phyloP scores from a whole-genome alignment of 1,284 basidiomycete genomes.

The Boletellus dicymbophilus region DNA sequence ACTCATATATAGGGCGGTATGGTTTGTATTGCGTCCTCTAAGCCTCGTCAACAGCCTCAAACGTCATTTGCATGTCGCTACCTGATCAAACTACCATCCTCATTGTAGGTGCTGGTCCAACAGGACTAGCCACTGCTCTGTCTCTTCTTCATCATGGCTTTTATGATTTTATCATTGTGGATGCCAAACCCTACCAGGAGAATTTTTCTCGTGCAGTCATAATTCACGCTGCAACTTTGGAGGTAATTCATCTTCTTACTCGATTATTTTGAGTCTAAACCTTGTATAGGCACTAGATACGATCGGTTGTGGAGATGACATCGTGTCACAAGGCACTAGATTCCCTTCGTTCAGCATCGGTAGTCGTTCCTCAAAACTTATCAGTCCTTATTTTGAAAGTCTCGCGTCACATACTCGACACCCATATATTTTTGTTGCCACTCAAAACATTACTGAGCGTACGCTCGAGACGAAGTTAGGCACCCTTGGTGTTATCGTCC shows the following conservation, averaged over 20 bases:
- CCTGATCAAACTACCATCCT: conserved; percentile 28
- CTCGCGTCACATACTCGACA: conserved; percentile 43
- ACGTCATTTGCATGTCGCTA: no score
- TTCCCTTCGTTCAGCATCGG: conserved; percentile 27
- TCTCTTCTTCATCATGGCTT: conserved; percentile 40
- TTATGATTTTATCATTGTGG: conserved; percentile 48
- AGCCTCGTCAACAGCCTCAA: no score
- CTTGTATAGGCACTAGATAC: conserved; percentile 47
- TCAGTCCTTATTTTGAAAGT: conserved; percentile 34
- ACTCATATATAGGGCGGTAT: no score
- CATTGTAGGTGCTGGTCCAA: conserved; percentile 32
- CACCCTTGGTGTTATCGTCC: conserved; percentile 22
- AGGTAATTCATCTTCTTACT: conserved; percentile 23
- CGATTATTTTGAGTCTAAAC: no score
- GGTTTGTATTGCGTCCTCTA: no score
- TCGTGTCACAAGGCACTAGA: conserved; percentile 44
- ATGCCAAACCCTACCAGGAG: conserved; percentile 35
- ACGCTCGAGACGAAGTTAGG: conserved; percentile 39
- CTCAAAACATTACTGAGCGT: conserved; percentile 51
- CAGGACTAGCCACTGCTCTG: conserved; percentile 24
- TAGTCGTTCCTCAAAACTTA: conserved; percentile 32
- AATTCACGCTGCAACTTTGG: conserved; percentile 48
- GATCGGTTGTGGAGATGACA: conserved; percentile 43
- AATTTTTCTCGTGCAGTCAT: conserved; percentile 42
- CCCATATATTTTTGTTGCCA: conserved; percentile 45